Percentiles rank a stretch among this genome's conserved stretches.
These are phyloP conservation scores for Globisporangium okanoganense DNA, from an alignment of 352 stramenopile genomes.

Conservation along the genomic window DNA sequence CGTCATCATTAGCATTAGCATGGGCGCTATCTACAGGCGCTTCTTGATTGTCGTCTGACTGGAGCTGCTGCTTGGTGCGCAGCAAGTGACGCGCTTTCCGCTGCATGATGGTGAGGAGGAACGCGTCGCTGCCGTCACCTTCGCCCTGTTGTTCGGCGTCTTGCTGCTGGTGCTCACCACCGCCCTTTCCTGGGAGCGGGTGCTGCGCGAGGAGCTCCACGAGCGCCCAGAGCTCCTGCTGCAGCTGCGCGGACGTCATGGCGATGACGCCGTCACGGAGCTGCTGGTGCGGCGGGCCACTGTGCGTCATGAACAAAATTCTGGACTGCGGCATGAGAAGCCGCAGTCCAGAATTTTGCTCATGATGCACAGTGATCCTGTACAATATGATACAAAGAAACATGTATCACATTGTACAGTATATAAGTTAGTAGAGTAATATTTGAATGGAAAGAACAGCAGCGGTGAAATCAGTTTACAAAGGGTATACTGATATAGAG, in stretches of 20 bases:
- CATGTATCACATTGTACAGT: background rate
- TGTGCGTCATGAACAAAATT: constrained; percentile 13
- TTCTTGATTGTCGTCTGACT: constrained; percentile 4
- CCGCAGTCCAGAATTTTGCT: too few species aligned
- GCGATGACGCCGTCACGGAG: background rate
- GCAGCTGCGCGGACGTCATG: constrained; percentile 18
- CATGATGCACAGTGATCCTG: too few species aligned
- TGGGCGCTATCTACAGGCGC: background rate
- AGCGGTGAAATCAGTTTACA: background rate
- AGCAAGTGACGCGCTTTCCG: constrained; percentile 32
- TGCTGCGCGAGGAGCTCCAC: constrained; percentile 27
- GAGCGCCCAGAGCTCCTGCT: constrained; percentile 50
- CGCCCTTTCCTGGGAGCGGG: background rate
- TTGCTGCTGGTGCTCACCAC: background rate
- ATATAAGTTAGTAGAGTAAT: background rate
- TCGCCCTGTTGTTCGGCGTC: constrained; percentile 2
- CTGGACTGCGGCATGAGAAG: too few species aligned
- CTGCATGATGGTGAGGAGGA: constrained; percentile 27
- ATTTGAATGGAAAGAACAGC: background rate
- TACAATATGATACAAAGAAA: too few species aligned
- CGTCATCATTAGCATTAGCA: background rate
- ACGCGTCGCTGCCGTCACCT: background rate
- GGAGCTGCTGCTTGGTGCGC: constrained; percentile 8
- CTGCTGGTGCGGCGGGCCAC: background rate
- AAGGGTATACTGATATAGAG: background rate